Percentiles rank a stretch among this genome's conserved stretches.
phyloP scores from a whole-genome alignment of 768 basidiomycete genomes.

The Russula olivacea region DNA sequence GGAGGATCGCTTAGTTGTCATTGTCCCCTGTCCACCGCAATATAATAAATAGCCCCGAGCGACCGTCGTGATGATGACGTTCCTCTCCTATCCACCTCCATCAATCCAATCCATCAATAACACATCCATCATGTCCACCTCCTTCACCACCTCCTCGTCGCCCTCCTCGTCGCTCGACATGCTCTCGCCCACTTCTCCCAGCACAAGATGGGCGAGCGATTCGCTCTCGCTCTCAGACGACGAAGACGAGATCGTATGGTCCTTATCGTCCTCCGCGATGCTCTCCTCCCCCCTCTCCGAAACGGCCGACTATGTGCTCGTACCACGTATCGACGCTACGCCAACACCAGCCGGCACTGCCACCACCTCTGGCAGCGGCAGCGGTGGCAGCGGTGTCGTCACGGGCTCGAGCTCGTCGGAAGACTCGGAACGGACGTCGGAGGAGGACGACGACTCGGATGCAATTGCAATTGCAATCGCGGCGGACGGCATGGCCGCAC shows the following conservation, averaged over 20 bases:
- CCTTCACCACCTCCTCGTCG: constrained; percentile 7
- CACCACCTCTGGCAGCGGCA: no score
- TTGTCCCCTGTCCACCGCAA: neutral
- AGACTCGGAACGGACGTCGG: no score
- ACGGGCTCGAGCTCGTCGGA: no score
- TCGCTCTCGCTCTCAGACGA: constrained; percentile 19
- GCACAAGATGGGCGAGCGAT: constrained; percentile 20
- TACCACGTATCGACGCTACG: constrained; percentile 47
- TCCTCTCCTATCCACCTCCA: neutral
- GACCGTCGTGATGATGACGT: neutral
- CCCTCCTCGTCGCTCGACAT: constrained; percentile 14
- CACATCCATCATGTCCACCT: constrained; percentile 13
- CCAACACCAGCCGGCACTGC: constrained; percentile 47
- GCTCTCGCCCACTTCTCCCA: constrained; percentile 12
- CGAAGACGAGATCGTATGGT: constrained; percentile 26
- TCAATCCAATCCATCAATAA: neutral
- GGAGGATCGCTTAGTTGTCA: constrained; percentile 42
- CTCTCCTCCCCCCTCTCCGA: constrained; percentile 24
- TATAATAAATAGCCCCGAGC: neutral
- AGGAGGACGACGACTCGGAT: no score
- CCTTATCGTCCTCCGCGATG: constrained; percentile 15
- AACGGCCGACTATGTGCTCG: constrained; percentile 30
- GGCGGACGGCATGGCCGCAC: neutral
- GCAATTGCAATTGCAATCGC: constrained; percentile 6
- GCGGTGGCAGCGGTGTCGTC: no score